phyloP scores from a whole-genome alignment of 148 eudicot genomes.

The Rhododendron williamsianum region DNA sequence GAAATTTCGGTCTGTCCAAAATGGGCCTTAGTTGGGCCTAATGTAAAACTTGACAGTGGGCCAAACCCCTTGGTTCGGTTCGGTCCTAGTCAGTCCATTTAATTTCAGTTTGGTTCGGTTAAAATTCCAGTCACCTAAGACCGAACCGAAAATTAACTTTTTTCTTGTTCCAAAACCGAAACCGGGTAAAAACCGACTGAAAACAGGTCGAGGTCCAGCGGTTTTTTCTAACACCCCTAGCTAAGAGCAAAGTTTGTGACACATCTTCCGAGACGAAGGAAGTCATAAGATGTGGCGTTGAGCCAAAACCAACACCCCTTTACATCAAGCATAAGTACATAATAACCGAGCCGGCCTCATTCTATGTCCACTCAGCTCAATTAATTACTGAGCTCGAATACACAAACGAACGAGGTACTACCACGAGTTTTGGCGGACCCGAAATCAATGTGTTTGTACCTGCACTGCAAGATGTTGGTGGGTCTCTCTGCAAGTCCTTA shows the following conservation, averaged over 20 bases:
- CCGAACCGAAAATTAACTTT: too few species aligned
- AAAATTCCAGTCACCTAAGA: too few species aligned
- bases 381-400: neutral
- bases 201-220: too few species aligned
- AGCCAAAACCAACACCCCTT: neutral
- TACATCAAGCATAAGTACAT: neutral
- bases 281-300: neutral
- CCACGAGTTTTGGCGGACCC: neutral
- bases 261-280: neutral
- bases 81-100: too few species aligned
- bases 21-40: too few species aligned
- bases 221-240: too few species aligned
- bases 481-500: slow-evolving; percentile 71
- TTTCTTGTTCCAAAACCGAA: too few species aligned
- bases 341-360: neutral
- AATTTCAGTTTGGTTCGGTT: too few species aligned
- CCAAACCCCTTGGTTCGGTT: too few species aligned
- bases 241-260: neutral
- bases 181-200: too few species aligned
- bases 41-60: too few species aligned
- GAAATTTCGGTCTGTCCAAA: too few species aligned
- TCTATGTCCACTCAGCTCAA: neutral
- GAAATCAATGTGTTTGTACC: slow-evolving; percentile 23
- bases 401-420: neutral
- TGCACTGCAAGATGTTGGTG: slow-evolving; percentile 76